Base-by-base conservation (phyloP, 192 early-diverging fungal genomes). In the Podila epicladia region DNA sequence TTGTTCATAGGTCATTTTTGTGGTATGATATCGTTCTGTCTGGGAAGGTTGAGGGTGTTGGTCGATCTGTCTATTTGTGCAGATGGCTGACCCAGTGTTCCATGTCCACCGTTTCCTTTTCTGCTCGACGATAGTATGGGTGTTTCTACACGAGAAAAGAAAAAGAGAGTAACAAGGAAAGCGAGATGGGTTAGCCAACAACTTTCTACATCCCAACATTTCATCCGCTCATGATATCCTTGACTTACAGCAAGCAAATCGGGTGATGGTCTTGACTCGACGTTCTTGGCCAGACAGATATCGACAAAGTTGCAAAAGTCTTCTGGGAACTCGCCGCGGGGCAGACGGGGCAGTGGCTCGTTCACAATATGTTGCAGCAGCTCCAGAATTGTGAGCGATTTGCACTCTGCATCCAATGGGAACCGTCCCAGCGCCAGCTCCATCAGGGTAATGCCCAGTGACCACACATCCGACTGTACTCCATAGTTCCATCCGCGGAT, bases 341-440 rank as follows among this genome's bases (percentile, higher is more conserved):
- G 93, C 33, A 98, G 87, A 22, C 84, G 87, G 17, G 98, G 97
- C 59, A 93, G 83, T 8, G 93, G 93, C 71, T 98, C 95, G 72
- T 95, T 93, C 4, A 93, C 92, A 74, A 99, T 97, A 67, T 93
- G 95, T 77, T 96, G 93, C 62, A 99, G 88, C 72, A 99, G 85
- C 64, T 99, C 98, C 82, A 99, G 95, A 31, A 96, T 92, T 7
- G 94, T 90, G 82, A 94, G 67, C 22, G 88, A 84, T 74, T 86
- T 89, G 53, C 88, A 84, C 59, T 92, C 94, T 62, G 90, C 87
- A 58, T 89, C 89, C 67, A 94, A 79, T 22, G 93, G 93, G 73
- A 92, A 94, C 60, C 88, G 78, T 64, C 93, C 93, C 53, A 94
- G 74, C 0, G 92, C 93, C 74, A 95, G 83, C 72, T 95, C 93